Evolutionary conservation across 345 rosid genomes (phyloP).

Genomic region (Bretschneidera sinensis): DNA sequence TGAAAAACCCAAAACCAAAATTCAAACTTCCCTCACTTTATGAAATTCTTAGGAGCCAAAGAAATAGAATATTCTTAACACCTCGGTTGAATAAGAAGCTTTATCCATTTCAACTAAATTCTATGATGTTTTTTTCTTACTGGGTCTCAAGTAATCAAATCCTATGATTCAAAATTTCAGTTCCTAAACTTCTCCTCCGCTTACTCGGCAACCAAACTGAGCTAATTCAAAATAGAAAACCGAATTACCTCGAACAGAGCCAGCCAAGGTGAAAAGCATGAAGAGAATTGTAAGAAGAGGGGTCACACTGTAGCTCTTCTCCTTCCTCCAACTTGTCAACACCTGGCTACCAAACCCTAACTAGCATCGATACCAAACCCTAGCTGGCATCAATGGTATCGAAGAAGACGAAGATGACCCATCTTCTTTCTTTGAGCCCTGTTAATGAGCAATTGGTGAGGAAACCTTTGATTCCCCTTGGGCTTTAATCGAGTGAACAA

Average conservation of each 20-base stretch:
- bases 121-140: background rate
- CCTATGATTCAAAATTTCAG: background rate
- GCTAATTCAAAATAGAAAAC: background rate
- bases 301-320: slow-evolving; percentile 94
- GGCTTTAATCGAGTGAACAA: no score
- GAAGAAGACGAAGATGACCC: slow-evolving; percentile 61
- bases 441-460: background rate
- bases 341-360: slow-evolving; percentile 98
- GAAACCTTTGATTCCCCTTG: no score
- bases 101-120: background rate
- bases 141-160: background rate
- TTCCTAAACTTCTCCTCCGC: background rate
- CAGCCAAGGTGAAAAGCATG: slow-evolving; percentile 88
- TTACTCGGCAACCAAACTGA: background rate
- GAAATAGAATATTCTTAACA: no score
- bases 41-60: background rate
- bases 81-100: no score
- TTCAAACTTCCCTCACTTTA: background rate
- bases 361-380: no score
- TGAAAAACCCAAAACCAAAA: slow-evolving; percentile 1
- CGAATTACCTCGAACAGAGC: slow-evolving; percentile 82
- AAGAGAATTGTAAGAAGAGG: slow-evolving; percentile 84
- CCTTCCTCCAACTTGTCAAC: slow-evolving; percentile 92
- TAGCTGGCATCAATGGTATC: slow-evolving; percentile 51
- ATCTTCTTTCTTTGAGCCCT: slow-evolving; percentile 50